Conservation (phyloP, 225 moss, liverwort and hornwort species). For the Polytrichum formosum region DNA sequence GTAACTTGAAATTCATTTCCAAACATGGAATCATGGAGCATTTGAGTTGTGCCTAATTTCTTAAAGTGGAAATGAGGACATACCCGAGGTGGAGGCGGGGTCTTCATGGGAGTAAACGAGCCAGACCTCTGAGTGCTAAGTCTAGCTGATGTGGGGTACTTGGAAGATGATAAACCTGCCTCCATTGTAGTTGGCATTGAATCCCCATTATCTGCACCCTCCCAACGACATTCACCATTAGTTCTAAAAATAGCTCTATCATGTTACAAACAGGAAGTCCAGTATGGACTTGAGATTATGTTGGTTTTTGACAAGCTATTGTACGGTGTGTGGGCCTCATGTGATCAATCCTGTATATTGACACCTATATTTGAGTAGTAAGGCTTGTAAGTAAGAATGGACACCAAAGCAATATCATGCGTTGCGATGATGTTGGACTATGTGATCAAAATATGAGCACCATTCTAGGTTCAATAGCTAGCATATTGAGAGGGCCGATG, state of each 20-base stretch:
- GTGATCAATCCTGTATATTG: too few species aligned
- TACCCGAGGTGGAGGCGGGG: constrained; percentile 48
- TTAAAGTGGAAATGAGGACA: background rate
- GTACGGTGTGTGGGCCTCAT: too few species aligned
- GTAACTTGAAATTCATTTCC: background rate
- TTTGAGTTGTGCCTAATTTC: too few species aligned
- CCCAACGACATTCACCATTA: constrained; percentile 3
- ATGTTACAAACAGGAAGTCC: constrained; percentile 3
- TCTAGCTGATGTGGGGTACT: constrained; percentile 51
- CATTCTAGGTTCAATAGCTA: too few species aligned
- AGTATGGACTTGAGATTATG: background rate
- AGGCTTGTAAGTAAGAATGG: too few species aligned
- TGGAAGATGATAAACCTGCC: constrained; percentile 44
- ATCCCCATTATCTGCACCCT: constrained; percentile 39
- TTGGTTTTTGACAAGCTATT: too few species aligned
- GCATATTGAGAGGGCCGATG: too few species aligned
- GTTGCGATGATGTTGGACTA: too few species aligned
- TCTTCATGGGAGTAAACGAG: constrained; percentile 51
- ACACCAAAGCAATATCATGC: too few species aligned
- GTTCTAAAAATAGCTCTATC: background rate
- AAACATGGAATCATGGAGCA: background rate
- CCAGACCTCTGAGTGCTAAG: constrained; percentile 55
- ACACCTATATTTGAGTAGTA: too few species aligned
- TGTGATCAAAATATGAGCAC: too few species aligned
- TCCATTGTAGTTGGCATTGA: constrained; percentile 44